Evolutionary conservation across 345 rosid genomes (phyloP).

Genomic region (Eucalyptus coolabah): DNA sequence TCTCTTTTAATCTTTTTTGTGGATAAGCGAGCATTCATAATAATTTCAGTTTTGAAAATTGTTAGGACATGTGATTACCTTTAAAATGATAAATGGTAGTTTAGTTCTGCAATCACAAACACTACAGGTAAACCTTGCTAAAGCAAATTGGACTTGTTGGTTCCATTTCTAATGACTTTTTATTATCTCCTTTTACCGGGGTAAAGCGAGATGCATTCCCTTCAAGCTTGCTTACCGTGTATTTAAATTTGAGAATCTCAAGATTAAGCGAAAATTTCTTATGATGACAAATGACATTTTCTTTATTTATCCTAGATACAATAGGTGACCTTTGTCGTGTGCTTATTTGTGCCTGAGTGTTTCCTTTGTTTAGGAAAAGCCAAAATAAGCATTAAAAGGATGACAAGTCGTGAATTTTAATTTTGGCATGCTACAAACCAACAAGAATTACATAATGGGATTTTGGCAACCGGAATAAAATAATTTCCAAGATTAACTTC

Average conservation of each 20-base stretch:
- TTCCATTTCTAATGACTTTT: neutral
- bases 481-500: neutral
- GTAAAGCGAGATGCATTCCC: neutral
- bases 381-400: neutral
- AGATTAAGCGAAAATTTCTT: neutral
- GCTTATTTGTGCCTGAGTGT: neutral
- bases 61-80: neutral
- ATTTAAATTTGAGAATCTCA: neutral
- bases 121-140: neutral
- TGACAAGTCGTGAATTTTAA: neutral
- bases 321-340: neutral
- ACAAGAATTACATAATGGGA: neutral
- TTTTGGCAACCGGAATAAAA: neutral
- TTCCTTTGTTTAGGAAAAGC: neutral
- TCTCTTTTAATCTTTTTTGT: neutral
- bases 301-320: neutral
- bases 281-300: neutral
- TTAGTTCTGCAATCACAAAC: neutral
- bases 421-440: neutral
- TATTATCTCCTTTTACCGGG: neutral
- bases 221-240: neutral
- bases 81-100: neutral
- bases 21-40: neutral
- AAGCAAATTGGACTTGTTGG: neutral
- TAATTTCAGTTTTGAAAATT: neutral